Base-by-base conservation (phyloP, 2,329 filamentous ascomycete species). In the Hymenoscyphus fructigenus region DNA sequence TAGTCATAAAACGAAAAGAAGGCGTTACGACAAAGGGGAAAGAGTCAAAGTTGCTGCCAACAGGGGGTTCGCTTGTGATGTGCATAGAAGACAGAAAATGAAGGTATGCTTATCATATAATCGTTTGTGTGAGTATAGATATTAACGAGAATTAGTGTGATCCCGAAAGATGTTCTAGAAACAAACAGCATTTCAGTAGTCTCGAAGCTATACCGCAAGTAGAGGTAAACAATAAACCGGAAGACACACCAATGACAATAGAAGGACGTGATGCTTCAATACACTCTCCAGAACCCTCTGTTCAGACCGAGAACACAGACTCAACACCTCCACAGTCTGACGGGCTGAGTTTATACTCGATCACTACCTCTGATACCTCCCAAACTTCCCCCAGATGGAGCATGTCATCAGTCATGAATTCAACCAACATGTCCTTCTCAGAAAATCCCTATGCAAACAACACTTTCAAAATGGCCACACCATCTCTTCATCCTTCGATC, bases 61-160 rank as follows among this genome's bases (percentile, higher is more conserved):
- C 61, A 41, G 68, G 61, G 68, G 66, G 15, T 65, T 64, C 50
- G 68, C 65, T 64, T 69, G 68, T 68, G 65, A 65, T 12, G 23
- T 59, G 50, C 68, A 68, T 64, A 59, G 65, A 10, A 64, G 50
- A 23, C 60, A 64, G 44, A 69, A 69, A 28, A 63, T 68, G 59
- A 69, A 69, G 59, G 68, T 68, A 65, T 44, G 53, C n/a, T 61
- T 41, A 9, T 12, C 10, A 14, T 20, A 47, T 26, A 4, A 14
- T 23, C 4, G 12, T n/a, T 10, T 38, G 15, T 9, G 55, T 26
- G 1, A 9, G 5, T 38, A 9, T 20, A 41, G 15, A 28, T 28
- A 28, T 28, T 57, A 10, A 61, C n/a, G 2, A 26, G 0, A 32
- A 10, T n/a, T 28, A 61, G 60, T 61, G 60, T 17, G 60, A 61